phyloP scores from a whole-genome alignment of 1,284 basidiomycete species.

The Fomes fomentarius region DNA sequence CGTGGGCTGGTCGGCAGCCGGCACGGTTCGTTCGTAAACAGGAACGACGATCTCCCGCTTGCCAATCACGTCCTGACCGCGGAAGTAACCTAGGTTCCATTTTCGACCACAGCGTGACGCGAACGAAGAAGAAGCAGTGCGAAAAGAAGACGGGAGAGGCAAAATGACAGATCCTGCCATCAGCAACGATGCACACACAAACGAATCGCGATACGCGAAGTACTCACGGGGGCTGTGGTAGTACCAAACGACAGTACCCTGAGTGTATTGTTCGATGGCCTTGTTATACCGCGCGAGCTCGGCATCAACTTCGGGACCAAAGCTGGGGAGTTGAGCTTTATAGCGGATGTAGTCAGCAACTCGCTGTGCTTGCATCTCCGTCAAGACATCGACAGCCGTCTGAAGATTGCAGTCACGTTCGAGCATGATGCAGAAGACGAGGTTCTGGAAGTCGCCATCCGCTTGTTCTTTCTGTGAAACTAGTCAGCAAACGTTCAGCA shows the following conservation, averaged over 20 bases:
- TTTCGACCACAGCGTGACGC: background rate
- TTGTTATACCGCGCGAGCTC: slow-evolving; percentile 42
- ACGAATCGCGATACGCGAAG: background rate
- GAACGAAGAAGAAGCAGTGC: background rate
- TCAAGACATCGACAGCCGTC: slow-evolving; percentile 44
- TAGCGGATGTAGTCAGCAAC: slow-evolving; percentile 43
- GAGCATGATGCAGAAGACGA: slow-evolving; percentile 51
- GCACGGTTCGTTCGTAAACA: slow-evolving; percentile 19
- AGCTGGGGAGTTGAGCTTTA: slow-evolving; percentile 44
- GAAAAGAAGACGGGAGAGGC: background rate
- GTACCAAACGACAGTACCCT: slow-evolving; percentile 53
- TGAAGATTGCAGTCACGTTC: slow-evolving; percentile 47
- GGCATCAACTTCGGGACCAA: slow-evolving; percentile 43
- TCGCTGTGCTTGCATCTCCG: slow-evolving; percentile 45
- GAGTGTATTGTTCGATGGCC: slow-evolving; percentile 50
- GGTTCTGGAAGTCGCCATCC: slow-evolving; percentile 53
- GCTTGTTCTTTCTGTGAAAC: slow-evolving; percentile 48
- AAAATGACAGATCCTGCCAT: background rate
- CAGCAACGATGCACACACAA: background rate
- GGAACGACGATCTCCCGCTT: slow-evolving; percentile 25
- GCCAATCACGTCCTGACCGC: slow-evolving; percentile 24
- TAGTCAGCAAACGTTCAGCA: slow-evolving; percentile 8
- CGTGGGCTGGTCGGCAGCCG: background rate
- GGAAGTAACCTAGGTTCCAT: slow-evolving; percentile 23
- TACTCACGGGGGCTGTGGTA: slow-evolving; percentile 42